These are phyloP conservation scores for Solanum verrucosum DNA, from an alignment of 257 asterid genomes.

Conservation along the genomic window DNA sequence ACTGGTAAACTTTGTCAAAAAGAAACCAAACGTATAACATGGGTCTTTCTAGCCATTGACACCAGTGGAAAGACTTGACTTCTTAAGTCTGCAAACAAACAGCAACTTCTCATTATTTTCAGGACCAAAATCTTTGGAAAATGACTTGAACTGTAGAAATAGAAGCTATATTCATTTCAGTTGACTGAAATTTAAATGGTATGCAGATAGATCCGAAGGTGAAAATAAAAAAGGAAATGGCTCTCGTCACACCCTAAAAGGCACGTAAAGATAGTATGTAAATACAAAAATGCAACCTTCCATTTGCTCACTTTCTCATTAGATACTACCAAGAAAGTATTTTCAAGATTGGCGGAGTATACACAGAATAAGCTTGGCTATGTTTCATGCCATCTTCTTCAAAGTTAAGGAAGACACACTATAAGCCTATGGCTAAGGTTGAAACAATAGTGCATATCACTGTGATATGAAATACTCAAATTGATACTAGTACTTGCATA, in stretches of 20 bases:
- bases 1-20: not conserved
- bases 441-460: not conserved
- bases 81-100: too few species aligned
- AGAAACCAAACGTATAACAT: too few species aligned
- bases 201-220: not conserved
- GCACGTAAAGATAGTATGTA: too few species aligned
- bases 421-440: not conserved
- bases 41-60: too few species aligned
- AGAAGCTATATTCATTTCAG: not conserved
- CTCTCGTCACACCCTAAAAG: not conserved
- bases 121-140: too few species aligned
- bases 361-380: not conserved
- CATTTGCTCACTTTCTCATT: not conserved
- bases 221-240: not conserved
- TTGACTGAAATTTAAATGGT: not conserved
- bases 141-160: not conserved
- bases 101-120: too few species aligned
- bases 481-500: too few species aligned
- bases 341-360: not conserved
- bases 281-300: not conserved
- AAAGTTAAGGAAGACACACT: not conserved
- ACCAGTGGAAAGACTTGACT: too few species aligned
- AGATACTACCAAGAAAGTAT: not conserved
- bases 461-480: too few species aligned
- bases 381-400: not conserved